Percentiles rank a stretch among this genome's conserved stretches.
These are phyloP conservation scores for Hanseniaspora lindneri DNA, from an alignment of 805 yeast species.

Conservation along the genomic window DNA sequence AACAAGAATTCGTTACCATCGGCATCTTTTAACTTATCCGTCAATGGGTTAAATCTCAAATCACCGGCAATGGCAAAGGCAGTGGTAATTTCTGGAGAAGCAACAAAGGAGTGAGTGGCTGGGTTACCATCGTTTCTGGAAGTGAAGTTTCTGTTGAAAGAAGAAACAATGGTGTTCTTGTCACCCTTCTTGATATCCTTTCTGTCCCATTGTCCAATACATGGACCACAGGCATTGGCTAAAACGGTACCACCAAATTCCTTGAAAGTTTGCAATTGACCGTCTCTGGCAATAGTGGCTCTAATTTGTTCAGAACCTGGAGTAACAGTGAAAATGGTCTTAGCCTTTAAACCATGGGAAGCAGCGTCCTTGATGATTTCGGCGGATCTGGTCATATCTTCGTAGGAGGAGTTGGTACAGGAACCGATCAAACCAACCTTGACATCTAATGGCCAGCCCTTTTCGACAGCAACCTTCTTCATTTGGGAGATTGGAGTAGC, in stretches of 20 bases:
- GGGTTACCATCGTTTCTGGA: constrained; percentile 98
- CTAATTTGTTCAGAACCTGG: constrained; percentile 98
- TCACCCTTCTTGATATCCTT: constrained; percentile 84
- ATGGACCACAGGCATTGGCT: constrained; percentile 98
- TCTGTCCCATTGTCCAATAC: constrained; percentile 99
- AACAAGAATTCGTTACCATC: constrained; percentile 86
- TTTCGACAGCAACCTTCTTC: constrained; percentile 68
- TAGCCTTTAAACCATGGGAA: constrained; percentile 79
- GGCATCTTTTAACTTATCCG: constrained; percentile 75
- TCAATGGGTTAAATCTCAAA: constrained; percentile 90
- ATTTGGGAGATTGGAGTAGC: constrained; percentile 88
- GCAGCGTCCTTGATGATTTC: constrained; percentile 87
- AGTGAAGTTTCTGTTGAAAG: constrained; percentile 96
- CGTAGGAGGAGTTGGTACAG: constrained; percentile 96
- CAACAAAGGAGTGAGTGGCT: constrained; percentile 90
- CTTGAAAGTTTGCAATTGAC: constrained; percentile 75
- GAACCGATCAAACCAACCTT: constrained; percentile 95
- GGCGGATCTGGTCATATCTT: constrained; percentile 95
- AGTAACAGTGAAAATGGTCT: constrained; percentile 82
- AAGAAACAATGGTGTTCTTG: constrained; percentile 91
- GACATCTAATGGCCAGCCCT: constrained; percentile 87
- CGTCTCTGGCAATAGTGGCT: constrained; percentile 96
- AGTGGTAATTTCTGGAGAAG: constrained; percentile 92
- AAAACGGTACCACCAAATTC: constrained; percentile 88
- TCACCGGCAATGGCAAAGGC: constrained; percentile 95